Conservation (phyloP, 179 eudicot genomes). For the Nepenthes alata region DNA sequence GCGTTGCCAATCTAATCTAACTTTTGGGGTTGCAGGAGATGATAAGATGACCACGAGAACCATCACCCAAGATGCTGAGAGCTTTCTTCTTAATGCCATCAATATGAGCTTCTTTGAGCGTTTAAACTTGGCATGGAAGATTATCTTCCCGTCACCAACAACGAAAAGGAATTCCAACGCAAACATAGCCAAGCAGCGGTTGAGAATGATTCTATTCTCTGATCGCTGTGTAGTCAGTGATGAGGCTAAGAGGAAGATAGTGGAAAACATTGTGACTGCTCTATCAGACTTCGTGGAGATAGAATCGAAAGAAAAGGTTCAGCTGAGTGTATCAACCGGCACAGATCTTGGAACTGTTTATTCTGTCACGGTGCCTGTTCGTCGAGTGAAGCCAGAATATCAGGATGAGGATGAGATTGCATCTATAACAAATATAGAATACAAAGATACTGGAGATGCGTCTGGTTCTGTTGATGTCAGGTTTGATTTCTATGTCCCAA, state of each 20-base stretch:
- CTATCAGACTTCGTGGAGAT: conserved; percentile 92
- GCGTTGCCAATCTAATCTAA: conserved; percentile 48
- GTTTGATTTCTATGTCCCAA: conserved; percentile 80
- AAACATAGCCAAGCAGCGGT: conserved; percentile 79
- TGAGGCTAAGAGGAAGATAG: conserved; percentile 86
- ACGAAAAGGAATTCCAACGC: conserved; percentile 55
- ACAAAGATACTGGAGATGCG: conserved; percentile 65
- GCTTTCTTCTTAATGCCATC: conserved; percentile 58
- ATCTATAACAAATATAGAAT: conserved; percentile 59
- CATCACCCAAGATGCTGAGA: conserved; percentile 58
- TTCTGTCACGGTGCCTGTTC: conserved; percentile 90
- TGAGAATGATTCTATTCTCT: conserved; percentile 92
- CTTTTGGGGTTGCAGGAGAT: conserved; percentile 41
- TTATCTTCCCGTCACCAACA: conserved; percentile 58
- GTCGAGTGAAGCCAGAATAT: conserved; percentile 82
- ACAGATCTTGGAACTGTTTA: conserved; percentile 80
- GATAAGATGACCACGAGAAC: conserved; percentile 39
- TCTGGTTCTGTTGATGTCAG: conserved; percentile 88
- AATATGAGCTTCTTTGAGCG: conserved; percentile 85
- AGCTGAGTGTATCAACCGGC: conserved; percentile 69
- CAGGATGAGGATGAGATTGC: conserved; percentile 61
- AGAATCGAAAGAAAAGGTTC: conserved; percentile 85
- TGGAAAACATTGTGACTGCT: conserved; percentile 65
- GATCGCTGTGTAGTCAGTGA: conserved; percentile 94
- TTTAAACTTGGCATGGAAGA: conserved; percentile 82